phyloP scores from a whole-genome alignment of 2,329 filamentous ascomycete species.

The Fonsecaea pedrosoi region DNA sequence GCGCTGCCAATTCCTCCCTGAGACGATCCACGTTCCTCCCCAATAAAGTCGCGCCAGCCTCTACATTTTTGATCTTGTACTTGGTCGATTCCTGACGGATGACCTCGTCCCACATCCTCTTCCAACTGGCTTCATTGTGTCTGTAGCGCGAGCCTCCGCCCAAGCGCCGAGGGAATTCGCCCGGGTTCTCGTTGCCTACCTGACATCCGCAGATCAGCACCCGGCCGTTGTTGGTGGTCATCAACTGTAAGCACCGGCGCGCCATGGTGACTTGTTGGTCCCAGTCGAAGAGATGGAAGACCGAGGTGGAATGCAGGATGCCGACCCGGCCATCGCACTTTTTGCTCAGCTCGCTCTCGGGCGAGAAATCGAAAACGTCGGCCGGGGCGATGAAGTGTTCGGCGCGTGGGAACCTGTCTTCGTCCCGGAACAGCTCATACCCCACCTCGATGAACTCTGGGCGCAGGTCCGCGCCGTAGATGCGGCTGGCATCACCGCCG shows the following conservation, averaged over 20 bases:
- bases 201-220: slow-evolving; percentile 41
- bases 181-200: slow-evolving; percentile 36
- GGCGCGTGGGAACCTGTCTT: slow-evolving; percentile 40
- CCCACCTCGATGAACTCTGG: slow-evolving; percentile 50
- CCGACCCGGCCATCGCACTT: slow-evolving; percentile 43
- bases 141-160: slow-evolving; percentile 33
- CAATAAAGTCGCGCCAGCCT: slow-evolving; percentile 30
- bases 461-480: slow-evolving; percentile 47
- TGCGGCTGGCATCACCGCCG: slow-evolving; percentile 56
- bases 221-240: slow-evolving; percentile 24
- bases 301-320: slow-evolving; percentile 47
- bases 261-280: slow-evolving; percentile 44
- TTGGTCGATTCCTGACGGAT: slow-evolving; percentile 45
- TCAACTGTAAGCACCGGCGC: slow-evolving; percentile 33
- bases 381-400: slow-evolving; percentile 49
- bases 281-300: slow-evolving; percentile 53
- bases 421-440: slow-evolving; percentile 52
- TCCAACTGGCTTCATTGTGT: slow-evolving; percentile 57
- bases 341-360: slow-evolving; percentile 30
- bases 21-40: slow-evolving; percentile 4
- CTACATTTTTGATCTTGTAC: slow-evolving; percentile 38
- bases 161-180: slow-evolving; percentile 31
- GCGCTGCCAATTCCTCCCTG: slow-evolving; percentile 4
- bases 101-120: slow-evolving; percentile 62
- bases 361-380: slow-evolving; percentile 40